Percentiles rank a stretch among this genome's conserved stretches.
Conservation (phyloP, 2,329 filamentous ascomycete genomes). For the Pseudocercospora crystallina region DNA sequence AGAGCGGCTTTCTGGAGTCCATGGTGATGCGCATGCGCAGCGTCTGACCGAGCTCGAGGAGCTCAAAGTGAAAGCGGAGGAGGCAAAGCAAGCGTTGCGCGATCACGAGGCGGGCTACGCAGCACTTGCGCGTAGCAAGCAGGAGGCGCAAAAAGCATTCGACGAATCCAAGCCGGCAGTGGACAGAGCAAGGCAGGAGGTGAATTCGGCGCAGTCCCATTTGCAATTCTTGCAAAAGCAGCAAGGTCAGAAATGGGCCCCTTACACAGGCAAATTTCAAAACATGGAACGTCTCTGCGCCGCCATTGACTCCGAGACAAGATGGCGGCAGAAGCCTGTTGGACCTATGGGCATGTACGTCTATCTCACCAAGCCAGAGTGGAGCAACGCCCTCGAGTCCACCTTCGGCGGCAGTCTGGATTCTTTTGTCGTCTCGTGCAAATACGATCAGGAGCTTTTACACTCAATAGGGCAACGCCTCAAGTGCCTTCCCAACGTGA, state of each 20-base stretch:
- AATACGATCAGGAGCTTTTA: slow-evolving; percentile 71
- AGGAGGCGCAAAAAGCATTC: slow-evolving; percentile 36
- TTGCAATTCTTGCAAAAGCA: slow-evolving; percentile 53
- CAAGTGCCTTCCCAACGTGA: slow-evolving; percentile 62
- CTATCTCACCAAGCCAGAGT: slow-evolving; percentile 73
- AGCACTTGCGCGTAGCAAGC: slow-evolving; percentile 38
- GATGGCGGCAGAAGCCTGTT: slow-evolving; percentile 71
- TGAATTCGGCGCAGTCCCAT: background rate
- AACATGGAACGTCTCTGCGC: slow-evolving; percentile 62
- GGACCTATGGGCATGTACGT: slow-evolving; percentile 82
- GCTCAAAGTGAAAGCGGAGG: slow-evolving; percentile 47
- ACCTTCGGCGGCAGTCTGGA: slow-evolving; percentile 68
- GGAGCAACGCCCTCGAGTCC: slow-evolving; percentile 79
- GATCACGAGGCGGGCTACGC: slow-evolving; percentile 41
- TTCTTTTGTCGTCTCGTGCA: slow-evolving; percentile 78
- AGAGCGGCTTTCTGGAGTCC: slow-evolving; percentile 58
- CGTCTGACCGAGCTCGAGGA: slow-evolving; percentile 57
- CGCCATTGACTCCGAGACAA: slow-evolving; percentile 66
- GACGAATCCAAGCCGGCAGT: slow-evolving; percentile 32
- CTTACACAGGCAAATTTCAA: slow-evolving; percentile 56
- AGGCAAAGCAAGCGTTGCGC: slow-evolving; percentile 44
- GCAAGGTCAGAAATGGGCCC: slow-evolving; percentile 60
- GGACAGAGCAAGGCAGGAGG: slow-evolving; percentile 18
- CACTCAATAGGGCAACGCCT: slow-evolving; percentile 30
- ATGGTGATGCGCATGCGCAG: slow-evolving; percentile 66